Evolutionary conservation across 2,329 filamentous ascomycete species (phyloP), one percentile per base, ranked within the genome.

Genomic region (Xylariales sp.): DNA sequence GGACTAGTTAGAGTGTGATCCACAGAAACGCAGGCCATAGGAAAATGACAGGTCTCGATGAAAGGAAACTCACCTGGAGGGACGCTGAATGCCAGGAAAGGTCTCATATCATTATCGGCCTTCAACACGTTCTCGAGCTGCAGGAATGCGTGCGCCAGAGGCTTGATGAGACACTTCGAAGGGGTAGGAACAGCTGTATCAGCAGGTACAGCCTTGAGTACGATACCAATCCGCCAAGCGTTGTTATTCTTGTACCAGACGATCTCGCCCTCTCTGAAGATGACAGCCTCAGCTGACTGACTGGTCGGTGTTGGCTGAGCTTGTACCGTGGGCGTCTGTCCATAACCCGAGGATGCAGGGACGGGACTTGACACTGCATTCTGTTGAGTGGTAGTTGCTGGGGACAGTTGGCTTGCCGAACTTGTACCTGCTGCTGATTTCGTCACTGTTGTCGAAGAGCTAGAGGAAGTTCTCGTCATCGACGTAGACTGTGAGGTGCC

Each of bases 31-130:
- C 24, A 27, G 32, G 32, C 11, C 2, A 10, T n/a, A n/a, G 14
- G 24, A 18, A 36, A 36, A 21, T 15, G n/a, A 20, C 19, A 38
- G 10, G 15, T 22, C 19, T 15, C 11, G 21, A 12, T 10, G 14
- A 38, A 4, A 14, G 5, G 31, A 19, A 20, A 25, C 40, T 8
- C 29, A 42, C 40, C 40, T 18, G 59, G 57, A 0, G 72, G 72
- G 1, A 76, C 70, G 9, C 68, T 73, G 43, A 73, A 76, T 9
- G 72, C 70, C 28, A 73, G 61, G 47, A 74, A 76, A 1, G 72
- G 72, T 3, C 72, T 65, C 49, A 74, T 62, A 14, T 72, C 68
- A 4, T 48, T 52, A 33, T 66, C 62, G 0, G 52, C 35, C 44
- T 71, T 73, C 24, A 53, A 48, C 4, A 71, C 60, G 15, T 60